These are phyloP conservation scores for Pythium phragmiticola DNA, from an alignment of 352 stramenopile genomes.

Conservation along the genomic window DNA sequence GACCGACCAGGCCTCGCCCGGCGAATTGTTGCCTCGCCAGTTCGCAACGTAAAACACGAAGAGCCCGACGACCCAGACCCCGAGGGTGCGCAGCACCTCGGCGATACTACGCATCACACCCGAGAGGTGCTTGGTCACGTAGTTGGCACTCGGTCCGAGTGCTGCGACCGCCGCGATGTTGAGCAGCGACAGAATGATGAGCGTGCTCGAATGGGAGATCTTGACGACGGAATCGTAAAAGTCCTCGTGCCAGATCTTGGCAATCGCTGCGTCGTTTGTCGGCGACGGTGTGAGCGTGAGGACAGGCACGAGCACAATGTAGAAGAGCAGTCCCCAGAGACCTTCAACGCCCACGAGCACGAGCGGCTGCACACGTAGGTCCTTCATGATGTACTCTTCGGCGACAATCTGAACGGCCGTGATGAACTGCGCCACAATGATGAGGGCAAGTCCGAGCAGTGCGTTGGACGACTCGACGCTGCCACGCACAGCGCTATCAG, in stretches of 20 bases:
- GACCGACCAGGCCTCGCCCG: conserved; percentile 64
- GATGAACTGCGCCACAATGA: conserved; percentile 77
- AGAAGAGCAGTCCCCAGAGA: conserved; percentile 81
- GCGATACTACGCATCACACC: conserved; percentile 77
- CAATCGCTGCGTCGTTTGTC: conserved; percentile 36
- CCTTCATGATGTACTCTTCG: conserved; percentile 85
- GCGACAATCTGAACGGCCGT: conserved; percentile 87
- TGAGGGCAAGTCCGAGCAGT: conserved; percentile 68
- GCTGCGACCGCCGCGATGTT: conserved; percentile 67
- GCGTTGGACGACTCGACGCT: conserved; percentile 36
- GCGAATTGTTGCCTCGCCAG: conserved; percentile 52
- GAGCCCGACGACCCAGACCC: conserved; percentile 67
- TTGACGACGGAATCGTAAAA: conserved; percentile 78
- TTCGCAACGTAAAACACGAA: conserved; percentile 75
- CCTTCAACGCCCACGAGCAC: conserved; percentile 85
- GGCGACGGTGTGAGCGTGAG: conserved; percentile 52
- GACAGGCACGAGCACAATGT: conserved; percentile 59
- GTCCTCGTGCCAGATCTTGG: conserved; percentile 80
- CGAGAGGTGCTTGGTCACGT: conserved; percentile 83
- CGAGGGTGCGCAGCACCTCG: conserved; percentile 73
- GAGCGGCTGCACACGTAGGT: conserved; percentile 78
- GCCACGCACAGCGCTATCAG: neutral
- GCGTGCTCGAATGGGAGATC: conserved; percentile 56
- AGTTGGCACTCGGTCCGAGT: conserved; percentile 71
- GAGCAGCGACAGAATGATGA: conserved; percentile 47